These are phyloP conservation scores for Aspergillus fumigatiaffinis DNA, from an alignment of 2,329 filamentous ascomycete species.

Conservation along the genomic window DNA sequence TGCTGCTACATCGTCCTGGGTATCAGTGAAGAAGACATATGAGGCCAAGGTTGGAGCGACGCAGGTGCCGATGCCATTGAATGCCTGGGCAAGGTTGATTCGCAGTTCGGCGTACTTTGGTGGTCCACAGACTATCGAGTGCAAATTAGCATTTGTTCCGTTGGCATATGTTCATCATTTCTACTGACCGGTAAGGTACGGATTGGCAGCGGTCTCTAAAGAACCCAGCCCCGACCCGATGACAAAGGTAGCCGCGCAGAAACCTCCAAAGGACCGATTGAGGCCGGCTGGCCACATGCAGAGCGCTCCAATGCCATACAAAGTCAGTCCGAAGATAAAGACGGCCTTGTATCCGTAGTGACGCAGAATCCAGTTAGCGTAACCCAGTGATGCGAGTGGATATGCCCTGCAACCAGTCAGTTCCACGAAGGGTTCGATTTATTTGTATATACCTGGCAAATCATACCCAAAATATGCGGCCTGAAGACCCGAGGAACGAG, in stretches of 20 bases:
- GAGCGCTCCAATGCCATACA: constrained; percentile 70
- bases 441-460: not conserved
- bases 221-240: constrained; percentile 70
- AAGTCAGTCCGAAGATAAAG: constrained; percentile 68
- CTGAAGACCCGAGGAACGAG: constrained; percentile 59
- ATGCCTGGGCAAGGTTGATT: constrained; percentile 72
- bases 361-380: constrained; percentile 60
- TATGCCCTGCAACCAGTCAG: constrained; percentile 39
- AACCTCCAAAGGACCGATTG: constrained; percentile 68
- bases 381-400: constrained; percentile 51
- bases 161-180: too few relatives aligned
- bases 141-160: too few relatives aligned
- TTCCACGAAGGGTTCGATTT: not conserved
- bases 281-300: constrained; percentile 83
- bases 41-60: constrained; percentile 69
- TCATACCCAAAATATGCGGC: constrained; percentile 61
- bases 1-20: constrained; percentile 54
- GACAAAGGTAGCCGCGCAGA: constrained; percentile 67
- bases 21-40: constrained; percentile 66
- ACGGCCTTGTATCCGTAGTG: constrained; percentile 75
- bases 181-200: constrained; percentile 59
- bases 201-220: constrained; percentile 74
- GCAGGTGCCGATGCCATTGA: constrained; percentile 72
- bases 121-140: constrained; percentile 63
- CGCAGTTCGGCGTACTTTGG: constrained; percentile 70